Base-by-base conservation (phyloP, 768 basidiomycete genomes). In the Pleurotus pulmonarius region DNA sequence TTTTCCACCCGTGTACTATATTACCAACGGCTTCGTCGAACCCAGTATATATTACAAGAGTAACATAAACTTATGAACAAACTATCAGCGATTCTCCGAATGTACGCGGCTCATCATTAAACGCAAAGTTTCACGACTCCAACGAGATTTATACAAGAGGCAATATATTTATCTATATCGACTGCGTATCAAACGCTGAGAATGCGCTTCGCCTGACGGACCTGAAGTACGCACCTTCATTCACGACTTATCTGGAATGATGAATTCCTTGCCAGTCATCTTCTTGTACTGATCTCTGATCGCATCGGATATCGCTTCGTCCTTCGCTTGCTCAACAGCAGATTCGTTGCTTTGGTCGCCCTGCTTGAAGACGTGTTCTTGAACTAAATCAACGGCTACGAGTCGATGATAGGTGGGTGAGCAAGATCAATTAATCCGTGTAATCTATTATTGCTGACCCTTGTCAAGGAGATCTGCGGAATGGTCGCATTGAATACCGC, bases 361-460 rank as follows among this genome's bases (percentile, higher is more conserved):
- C 52, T 69, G 55, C 34, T 67, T 65, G 34, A 78, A 60, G 26
- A 75, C 63, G 61, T 75, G 73, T 60, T 77, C 72, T 59, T 78
- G 75, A 15, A 76, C 68, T 38, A 70, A 70, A 59, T 77, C 74
- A 49, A 77, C 70, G 15, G 69, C 74, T 75, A 56, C n/a, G 53
- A 26, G 44, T 24, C 37, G 24, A 47, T 16, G 29, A 9, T 16
- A 9, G 8, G 22, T 25, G 20, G 5, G 9, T 39, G n/a, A 20
- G n/a, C n/a, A n/a, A n/a, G n/a, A n/a, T n/a, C n/a, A n/a, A n/a
- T n/a, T n/a, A n/a, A n/a, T n/a, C n/a, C n/a, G n/a, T n/a, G n/a
- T n/a, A n/a, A n/a, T n/a, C n/a, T n/a, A n/a, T n/a, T n/a, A n/a
- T n/a, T n/a, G n/a, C n/a, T n/a, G n/a, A n/a, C n/a, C n/a, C n/a